Evolutionary conservation across 148 eudicot genomes (phyloP), one percentile per base, ranked within the genome.

Genomic region (Chenopodium berlandieri): DNA sequence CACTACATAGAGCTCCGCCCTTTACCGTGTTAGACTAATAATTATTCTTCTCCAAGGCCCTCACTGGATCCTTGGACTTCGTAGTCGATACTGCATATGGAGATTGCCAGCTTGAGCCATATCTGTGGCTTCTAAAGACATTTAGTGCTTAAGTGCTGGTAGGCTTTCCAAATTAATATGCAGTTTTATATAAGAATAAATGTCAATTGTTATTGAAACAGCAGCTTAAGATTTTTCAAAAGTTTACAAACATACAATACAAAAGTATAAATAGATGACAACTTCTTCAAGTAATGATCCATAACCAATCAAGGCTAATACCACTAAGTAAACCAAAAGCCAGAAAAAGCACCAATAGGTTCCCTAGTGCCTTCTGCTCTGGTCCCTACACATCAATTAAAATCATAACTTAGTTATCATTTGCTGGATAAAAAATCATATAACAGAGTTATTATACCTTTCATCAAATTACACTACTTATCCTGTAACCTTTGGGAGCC

Each of bases 301-400:
- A 92, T 86, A 92, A 71, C 97, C 97, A 91, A 83, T 88, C 94
- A 4, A 92, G 88, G 74, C 85, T 79, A 2, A 78, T 91, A 2
- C 97, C 97, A 0, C 91, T 62, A 75, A 91, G 87, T 74, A 92
- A 80, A 19, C 94, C 94, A 1, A 81, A 91, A 11, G 87, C 89
- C 37, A 92, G 90, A 56, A 84, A 92, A 40, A 90, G 40, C 12
- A 87, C 89, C 50, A 92, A 79, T 81, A 88, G 14, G 68, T 92
- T 92, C 25, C 94, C 97, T 44, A 92, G 10, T 34, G 97, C 97
- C 56, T 92, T 91, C 37, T 91, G 92, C 89, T 91, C 97, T 72
- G 94, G 94, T 20, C 92, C 94, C 94, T 92, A 64, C 34, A 88
- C 9, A 31, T 67, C 64, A 40, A 32, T 69, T 20, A 20, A 30